Percentiles rank a stretch among this genome's conserved stretches.
These are phyloP conservation scores for Fusarium virguliforme DNA, from an alignment of 2,329 filamentous ascomycete species.

Conservation along the genomic window DNA sequence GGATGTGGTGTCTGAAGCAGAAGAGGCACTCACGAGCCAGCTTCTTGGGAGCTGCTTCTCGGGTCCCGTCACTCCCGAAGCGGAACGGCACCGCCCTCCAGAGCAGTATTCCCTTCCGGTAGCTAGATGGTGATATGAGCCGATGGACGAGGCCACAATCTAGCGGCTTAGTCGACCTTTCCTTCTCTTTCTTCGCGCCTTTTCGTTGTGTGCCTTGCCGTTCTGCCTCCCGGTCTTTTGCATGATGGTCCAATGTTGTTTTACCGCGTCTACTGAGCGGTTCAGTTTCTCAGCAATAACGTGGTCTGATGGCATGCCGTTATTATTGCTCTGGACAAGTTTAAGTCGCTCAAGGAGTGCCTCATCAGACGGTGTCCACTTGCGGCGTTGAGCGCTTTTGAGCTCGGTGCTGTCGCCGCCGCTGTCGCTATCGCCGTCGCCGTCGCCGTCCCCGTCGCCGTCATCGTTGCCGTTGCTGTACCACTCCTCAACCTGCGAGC, in stretches of 20 bases:
- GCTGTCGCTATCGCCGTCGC: not conserved
- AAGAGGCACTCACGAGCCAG: no score
- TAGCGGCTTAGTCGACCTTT: not conserved
- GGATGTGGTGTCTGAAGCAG: no score
- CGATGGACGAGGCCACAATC: not conserved
- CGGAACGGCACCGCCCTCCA: no score
- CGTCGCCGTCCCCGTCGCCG: not conserved
- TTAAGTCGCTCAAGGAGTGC: not conserved
- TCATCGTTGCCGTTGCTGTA: not conserved
- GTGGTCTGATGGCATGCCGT: not conserved
- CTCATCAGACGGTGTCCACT: not conserved
- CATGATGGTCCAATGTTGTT: conserved; percentile 12
- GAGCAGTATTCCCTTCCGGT: no score
- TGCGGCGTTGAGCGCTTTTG: conserved; percentile 10
- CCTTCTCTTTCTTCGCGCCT: not conserved
- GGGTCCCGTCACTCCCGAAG: no score
- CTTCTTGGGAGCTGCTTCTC: no score
- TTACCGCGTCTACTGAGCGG: not conserved
- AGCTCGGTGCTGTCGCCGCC: not conserved
- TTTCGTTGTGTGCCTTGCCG: not conserved
- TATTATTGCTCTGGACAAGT: not conserved
- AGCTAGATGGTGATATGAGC: no score
- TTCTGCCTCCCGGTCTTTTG: not conserved
- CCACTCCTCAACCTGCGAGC: not conserved
- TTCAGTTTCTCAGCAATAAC: not conserved